Evolutionary conservation across 495 filamentous ascomycete genomes (phyloP).

Genomic region (Trichocladium uniseriatum): DNA sequence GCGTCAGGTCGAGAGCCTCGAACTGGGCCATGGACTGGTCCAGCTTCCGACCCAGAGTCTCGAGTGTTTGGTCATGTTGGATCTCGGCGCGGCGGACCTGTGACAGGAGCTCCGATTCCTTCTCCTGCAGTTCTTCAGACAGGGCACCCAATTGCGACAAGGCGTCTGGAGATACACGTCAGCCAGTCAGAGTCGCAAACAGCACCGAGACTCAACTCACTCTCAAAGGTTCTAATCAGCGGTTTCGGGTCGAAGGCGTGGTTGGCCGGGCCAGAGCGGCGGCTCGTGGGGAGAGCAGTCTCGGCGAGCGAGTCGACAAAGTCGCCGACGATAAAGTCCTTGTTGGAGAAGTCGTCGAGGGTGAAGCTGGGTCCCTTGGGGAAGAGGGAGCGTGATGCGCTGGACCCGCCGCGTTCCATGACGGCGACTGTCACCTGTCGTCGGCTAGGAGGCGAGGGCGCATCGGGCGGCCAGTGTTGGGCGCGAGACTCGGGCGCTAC

Average conservation of each 20-base stretch:
- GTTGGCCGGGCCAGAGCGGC: constrained; percentile 59
- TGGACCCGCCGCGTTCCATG: constrained; percentile 39
- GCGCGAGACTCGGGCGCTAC: not conserved
- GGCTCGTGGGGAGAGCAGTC: constrained; percentile 59
- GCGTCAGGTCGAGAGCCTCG: constrained; percentile 72
- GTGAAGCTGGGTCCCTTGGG: constrained; percentile 72
- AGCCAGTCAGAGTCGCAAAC: no score
- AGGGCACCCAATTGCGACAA: constrained; percentile 68
- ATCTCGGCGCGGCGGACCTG: constrained; percentile 84
- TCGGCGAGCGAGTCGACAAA: constrained; percentile 93
- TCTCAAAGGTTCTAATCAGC: constrained; percentile 89
- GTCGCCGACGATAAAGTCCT: constrained; percentile 96
- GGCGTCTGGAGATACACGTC: constrained; percentile 36
- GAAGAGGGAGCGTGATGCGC: constrained; percentile 55
- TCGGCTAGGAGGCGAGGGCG: constrained; percentile 1
- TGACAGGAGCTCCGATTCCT: constrained; percentile 81
- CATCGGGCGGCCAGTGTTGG: constrained; percentile 2
- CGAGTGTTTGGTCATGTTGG: constrained; percentile 83
- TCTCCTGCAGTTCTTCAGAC: constrained; percentile 73
- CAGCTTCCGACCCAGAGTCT: constrained; percentile 73
- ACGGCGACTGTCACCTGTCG: constrained; percentile 20
- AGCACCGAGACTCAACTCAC: constrained; percentile 29
- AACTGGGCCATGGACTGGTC: constrained; percentile 86
- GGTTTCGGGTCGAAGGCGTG: constrained; percentile 95
- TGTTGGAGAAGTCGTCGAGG: constrained; percentile 78